Evolutionary conservation across 2,329 filamentous ascomycete species (phyloP), one percentile per base, ranked within the genome.

Genomic region (Aspergillus thermomutatus): DNA sequence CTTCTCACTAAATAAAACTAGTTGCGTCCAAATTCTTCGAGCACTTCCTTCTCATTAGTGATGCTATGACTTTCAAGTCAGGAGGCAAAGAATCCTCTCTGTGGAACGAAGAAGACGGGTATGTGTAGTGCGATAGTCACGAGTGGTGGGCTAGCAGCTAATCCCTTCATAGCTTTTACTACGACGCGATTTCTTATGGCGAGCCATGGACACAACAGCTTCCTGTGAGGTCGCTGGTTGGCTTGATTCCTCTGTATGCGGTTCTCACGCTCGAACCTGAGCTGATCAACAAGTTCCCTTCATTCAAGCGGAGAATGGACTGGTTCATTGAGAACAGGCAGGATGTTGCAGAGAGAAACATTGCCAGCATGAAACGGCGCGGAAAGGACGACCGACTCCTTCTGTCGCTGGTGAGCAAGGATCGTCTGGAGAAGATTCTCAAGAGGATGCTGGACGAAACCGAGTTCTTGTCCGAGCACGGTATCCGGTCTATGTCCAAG

Each of bases 1-100:
- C 46, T 21, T 19, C 46, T 25, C 17, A 41, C 56, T 61, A 45
- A 66, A 49, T 2, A 14, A 23, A 4, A 8, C 4, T 41, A 74
- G 89, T 97, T 79, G 92, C 93, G 1, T 95, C 92, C 51, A 97
- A 97, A 76, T 97, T 97, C 80, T 97, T 97, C 68, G 94, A 97
- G 78, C 94, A 97, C 70, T 97, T 97, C 77, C 90, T 97, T 69
- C 87, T 97, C 74, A 97, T 97, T 74, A 95, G 91, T 69, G 94
- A 97, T 77, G 94, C 93, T 56, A 97, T 97, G 93, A 91, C 89
- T 0, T 92, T 89, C 82, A 88, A 91, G 78, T 66, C 82, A 75
- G 76, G 87, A 76, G 78, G 87, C 79, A 70, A 85, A 64, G 90
- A 94, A 67, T 86, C 91, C 69, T 96, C 92, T 34, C 79, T 97